Conservation (phyloP, 2,329 filamentous ascomycete species). For the Neophaeococcomyces mojaviensis region DNA sequence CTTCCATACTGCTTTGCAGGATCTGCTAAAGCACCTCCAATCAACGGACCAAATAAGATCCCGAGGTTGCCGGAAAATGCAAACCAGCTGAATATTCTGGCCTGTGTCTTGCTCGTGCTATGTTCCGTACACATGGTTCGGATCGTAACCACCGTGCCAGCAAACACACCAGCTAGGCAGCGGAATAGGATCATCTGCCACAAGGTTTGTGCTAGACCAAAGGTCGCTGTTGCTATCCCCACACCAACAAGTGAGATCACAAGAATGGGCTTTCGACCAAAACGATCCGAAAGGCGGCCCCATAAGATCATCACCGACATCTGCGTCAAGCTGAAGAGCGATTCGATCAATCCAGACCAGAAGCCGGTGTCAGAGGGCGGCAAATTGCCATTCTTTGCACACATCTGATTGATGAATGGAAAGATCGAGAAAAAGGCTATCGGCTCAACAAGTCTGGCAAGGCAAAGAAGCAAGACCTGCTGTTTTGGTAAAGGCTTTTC, state of each 20-base stretch:
- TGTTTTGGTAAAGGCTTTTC: conserved; percentile 46
- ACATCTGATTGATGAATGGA: conserved; percentile 63
- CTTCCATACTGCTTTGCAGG: conserved; percentile 57
- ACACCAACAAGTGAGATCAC: conserved; percentile 60
- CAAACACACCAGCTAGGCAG: conserved; percentile 65
- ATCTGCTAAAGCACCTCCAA: conserved; percentile 63
- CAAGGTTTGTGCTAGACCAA: conserved; percentile 60
- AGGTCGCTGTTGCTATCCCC: conserved; percentile 52
- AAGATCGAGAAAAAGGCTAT: conserved; percentile 24
- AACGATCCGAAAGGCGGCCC: conserved; percentile 59
- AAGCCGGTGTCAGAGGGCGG: conserved; percentile 64
- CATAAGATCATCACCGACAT: conserved; percentile 71
- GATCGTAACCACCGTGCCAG: conserved; percentile 63
- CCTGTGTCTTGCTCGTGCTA: conserved; percentile 62
- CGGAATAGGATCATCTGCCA: conserved; percentile 68
- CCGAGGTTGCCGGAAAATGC: conserved; percentile 68
- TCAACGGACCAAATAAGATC: conserved; percentile 61
- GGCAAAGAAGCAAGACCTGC: conserved; percentile 69
- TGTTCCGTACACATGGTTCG: conserved; percentile 71
- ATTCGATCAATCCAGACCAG: conserved; percentile 66
- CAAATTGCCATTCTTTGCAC: conserved; percentile 57
- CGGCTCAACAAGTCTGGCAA: conserved; percentile 64
- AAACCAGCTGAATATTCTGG: conserved; percentile 67
- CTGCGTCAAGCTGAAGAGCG: conserved; percentile 65
- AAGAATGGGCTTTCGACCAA: conserved; percentile 67